Evolutionary conservation across 257 asterid species (phyloP), one percentile per base, ranked within the genome.

Genomic region (Ajuga chamaepitys): DNA sequence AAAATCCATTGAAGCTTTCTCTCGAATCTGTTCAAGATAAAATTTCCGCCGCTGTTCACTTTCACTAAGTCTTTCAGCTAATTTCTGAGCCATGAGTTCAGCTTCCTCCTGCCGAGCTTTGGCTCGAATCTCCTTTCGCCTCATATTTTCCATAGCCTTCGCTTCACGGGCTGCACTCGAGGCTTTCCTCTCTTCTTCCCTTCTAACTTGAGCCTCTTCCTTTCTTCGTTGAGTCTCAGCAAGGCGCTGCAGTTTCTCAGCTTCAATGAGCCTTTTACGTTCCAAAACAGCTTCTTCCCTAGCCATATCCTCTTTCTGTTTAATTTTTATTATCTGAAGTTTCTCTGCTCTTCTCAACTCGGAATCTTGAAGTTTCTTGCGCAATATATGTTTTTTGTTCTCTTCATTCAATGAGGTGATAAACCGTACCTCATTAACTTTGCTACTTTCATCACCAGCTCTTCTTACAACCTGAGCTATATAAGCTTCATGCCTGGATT

Each of bases 81-180:
- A 83, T 74, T 82, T 94, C 81, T 87, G 97, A 75, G 99, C 99
- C 75, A 94, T 65, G 58, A 94, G 95, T 75, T 94, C 99, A 74
- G 99, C 97, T 78, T 94, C 99, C 81, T 94, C 99, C 75, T 84
- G 95, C 60, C 74, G 92, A 69, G 95, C 99, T 85, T 83, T 90
- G 60, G 95, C 99, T 75, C 96, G 88, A 62, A 81, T 82, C 85
- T 90, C 95, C 75, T 90, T 94, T 75, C 91, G 85, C 60, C 99
- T 78, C 87, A 86, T 84, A 70, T 94, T 89, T 82, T 94, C 99
- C 78, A 90, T 77, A 57, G 95, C 84, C 78, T 84, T 94, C 32
- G 95, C 99, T 85, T 94, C 99, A 63, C 99, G 97, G 38, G 97
- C 99, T 2, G 96, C 97, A 78, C 85, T 94, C 64, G 96, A 90